phyloP scores from a whole-genome alignment of 1,284 basidiomycete genomes.

The Moniliophthora roreri region DNA sequence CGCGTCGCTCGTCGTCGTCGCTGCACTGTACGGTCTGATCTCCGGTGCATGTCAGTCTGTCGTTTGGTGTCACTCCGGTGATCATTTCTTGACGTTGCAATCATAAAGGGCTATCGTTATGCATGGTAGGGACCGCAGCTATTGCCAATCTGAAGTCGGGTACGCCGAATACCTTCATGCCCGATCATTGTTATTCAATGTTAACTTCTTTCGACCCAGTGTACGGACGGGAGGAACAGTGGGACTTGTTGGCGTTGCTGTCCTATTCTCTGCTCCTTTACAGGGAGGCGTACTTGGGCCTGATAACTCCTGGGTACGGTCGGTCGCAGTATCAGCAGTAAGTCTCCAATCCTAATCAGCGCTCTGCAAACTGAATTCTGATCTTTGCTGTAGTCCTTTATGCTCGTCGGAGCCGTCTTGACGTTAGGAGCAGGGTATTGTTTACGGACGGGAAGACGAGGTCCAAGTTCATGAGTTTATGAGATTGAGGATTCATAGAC shows the following conservation, averaged over 20 bases:
- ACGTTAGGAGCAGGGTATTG: background rate
- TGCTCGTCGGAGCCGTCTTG: background rate
- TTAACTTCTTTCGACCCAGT: constrained; percentile 6
- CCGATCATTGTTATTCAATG: background rate
- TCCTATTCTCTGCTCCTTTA: constrained; percentile 19
- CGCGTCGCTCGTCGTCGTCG: constrained; percentile 20
- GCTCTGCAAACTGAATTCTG: background rate
- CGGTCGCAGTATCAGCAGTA: constrained; percentile 22
- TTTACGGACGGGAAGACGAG: background rate
- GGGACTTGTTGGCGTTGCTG: constrained; percentile 19
- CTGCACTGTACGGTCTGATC: constrained; percentile 22
- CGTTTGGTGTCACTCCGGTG: too few species aligned
- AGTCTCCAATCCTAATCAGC: constrained; percentile 1
- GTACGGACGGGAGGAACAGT: constrained; percentile 21
- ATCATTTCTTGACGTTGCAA: background rate
- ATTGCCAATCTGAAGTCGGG: constrained; percentile 26
- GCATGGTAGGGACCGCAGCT: constrained; percentile 18
- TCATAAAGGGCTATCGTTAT: constrained; percentile 22
- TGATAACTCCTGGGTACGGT: constrained; percentile 20
- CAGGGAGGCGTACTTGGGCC: constrained; percentile 22
- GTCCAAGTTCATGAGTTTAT: background rate
- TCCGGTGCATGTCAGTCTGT: constrained; percentile 24
- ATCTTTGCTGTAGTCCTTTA: background rate
- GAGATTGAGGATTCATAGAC: background rate
- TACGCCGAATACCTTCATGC: constrained; percentile 9